Base-by-base conservation (phyloP, 176 grass and related monocot species). In the Pontederia crassipes region DNA sequence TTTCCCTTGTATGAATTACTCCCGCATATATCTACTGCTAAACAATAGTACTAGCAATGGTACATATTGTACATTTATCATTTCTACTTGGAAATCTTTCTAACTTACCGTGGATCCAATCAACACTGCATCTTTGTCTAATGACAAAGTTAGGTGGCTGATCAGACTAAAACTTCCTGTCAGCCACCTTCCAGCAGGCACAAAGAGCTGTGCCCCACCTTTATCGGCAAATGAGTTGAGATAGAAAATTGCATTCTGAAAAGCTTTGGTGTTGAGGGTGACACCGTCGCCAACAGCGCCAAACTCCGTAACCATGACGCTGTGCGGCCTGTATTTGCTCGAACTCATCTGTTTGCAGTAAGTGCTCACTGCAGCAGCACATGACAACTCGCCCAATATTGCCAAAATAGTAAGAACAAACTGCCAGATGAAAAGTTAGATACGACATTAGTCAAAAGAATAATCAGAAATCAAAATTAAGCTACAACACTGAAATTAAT, bases 161-260 rank as follows among this genome's bases (percentile, higher is more conserved):
- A 98, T 92, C 54, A 98, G 79, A 75, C 54, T 71, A 83, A 97
- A 98, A 85, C 93, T 83, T 16, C 93, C 87, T 60, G 93, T 98
- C 63, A 98, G 45, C 93, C 93, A 98, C 76, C 75, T 92, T 61
- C 93, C 93, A 47, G 87, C 87, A 50, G 93, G 93, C 67, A 98
- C 93, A 46, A 98, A 98, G 57, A 98, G 79, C 52, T 92, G 76
- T 0, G 93, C 93, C 0, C 93, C 93, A 3, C 93, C 93, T 67
- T 98, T 98, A 78, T 98, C 93, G 0, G 93, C 84, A 48, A 98
- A 98, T 15, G 93, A 98, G 77, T 92, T 85, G 62, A 98, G 93
- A 66, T 98, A 98, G 67, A 92, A 98, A 29, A 98, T 91, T 4
- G 93, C 93, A 72, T 98, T 98, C 75, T 88, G 87, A 69, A 98